Base-by-base conservation (phyloP, 2,329 filamentous ascomycete species). In the Metarhizium rileyi region DNA sequence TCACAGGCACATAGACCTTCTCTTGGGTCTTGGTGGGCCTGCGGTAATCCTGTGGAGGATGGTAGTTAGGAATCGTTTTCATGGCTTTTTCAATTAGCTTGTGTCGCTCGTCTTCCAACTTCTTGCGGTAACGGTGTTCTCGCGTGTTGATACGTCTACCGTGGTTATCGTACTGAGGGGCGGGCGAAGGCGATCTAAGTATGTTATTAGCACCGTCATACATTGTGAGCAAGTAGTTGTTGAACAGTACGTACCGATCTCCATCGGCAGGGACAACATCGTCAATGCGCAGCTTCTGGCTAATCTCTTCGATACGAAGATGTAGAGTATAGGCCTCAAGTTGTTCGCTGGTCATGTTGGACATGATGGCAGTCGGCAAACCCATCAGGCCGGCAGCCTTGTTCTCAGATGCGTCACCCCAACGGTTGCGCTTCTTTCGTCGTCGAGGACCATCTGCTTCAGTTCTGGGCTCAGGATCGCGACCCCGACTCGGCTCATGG, bases 1-100 rank as follows among this genome's bases (percentile, higher is more conserved):
- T 98, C 76, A 98, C 93, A 69, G 93, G 93, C 70, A 98, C 93
- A 70, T 98, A 98, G 86, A 98, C 94, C 80, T 98, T 98, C 80
- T 98, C 93, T 74, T 98, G 93, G 67, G 93, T 98, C 86, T 98
- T 98, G 69, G 91, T 97, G 55, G 93, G 93, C 63, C 93, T 88
- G 70, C 93, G 89, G 71, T 98, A 98, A 70, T 98, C 93, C 78
- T 91, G 88, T 52, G 93, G 93, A 63, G 93, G 93, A 68, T 97
- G 90, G 70, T 98, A 98, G 81, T 96, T 96, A 75, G 93, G 91
- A 70, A 98, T 97, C 65, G 88, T 90, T 77, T 97, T 97, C 88
- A 97, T 95, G 62, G 93, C 93, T 77, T 94, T 96, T 67, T 98
- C 93, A 66, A 98, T 88, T 61, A 97, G 80, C 71, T 97, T 97